Evolutionary conservation across 108 stramenopile species (phyloP).

Genomic region (Fistulifera pelliculosa): DNA sequence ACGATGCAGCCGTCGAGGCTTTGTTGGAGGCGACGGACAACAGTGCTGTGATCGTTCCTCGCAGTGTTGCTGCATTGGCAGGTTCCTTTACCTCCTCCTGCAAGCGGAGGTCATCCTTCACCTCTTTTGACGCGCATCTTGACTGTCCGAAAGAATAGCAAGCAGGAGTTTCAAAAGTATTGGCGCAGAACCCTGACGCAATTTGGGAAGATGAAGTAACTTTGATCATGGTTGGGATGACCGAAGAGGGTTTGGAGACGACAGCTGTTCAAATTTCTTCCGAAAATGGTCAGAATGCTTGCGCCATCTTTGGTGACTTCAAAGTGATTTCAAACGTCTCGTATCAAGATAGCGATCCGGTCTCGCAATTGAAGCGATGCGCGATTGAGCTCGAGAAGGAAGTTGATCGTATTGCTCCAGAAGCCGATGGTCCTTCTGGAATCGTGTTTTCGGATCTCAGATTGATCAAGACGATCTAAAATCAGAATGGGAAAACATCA

Average conservation of each 20-base stretch:
- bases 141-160: slow-evolving; percentile 9
- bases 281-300: slow-evolving; percentile 11
- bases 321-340: slow-evolving; percentile 47
- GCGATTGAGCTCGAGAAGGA: slow-evolving; percentile 41
- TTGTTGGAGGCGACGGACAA: slow-evolving; percentile 43
- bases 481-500: slow-evolving; percentile 25
- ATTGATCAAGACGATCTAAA: slow-evolving; percentile 38
- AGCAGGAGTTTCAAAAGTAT: slow-evolving; percentile 23
- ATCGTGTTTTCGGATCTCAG: slow-evolving; percentile 61
- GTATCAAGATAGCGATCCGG: slow-evolving; percentile 33
- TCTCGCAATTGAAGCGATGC: slow-evolving; percentile 35
- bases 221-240: slow-evolving; percentile 31
- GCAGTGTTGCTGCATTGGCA: slow-evolving; percentile 51
- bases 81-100: slow-evolving; percentile 36
- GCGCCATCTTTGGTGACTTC: slow-evolving; percentile 35
- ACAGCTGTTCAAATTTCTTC: slow-evolving; percentile 41
- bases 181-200: slow-evolving; percentile 24
- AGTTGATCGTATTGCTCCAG: slow-evolving; percentile 50
- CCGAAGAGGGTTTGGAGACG: slow-evolving; percentile 36
- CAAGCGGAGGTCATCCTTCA: slow-evolving; percentile 18
- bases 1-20: slow-evolving; percentile 54
- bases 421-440: slow-evolving; percentile 53
- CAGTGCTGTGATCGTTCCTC: slow-evolving; percentile 47
- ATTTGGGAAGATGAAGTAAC: slow-evolving; percentile 27
- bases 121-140: slow-evolving; percentile 14